A percentile compares a stretch with the other conserved stretches of the same genome.
Evolutionary conservation across 305 asterid genomes (phyloP).

Genomic region (Rubia peregrina): DNA sequence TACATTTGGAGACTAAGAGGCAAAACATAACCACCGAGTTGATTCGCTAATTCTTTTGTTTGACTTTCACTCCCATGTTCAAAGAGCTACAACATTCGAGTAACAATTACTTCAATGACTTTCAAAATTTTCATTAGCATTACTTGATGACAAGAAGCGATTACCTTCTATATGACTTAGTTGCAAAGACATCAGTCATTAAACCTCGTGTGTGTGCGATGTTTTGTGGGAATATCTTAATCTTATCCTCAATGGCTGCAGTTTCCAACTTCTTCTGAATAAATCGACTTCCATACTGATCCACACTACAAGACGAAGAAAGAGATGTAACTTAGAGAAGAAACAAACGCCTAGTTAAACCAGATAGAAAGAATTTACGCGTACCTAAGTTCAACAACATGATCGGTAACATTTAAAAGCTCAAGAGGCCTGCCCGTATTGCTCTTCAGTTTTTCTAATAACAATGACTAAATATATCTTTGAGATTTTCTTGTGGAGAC

Average conservation of each 20-base stretch:
- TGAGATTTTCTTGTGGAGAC: no score
- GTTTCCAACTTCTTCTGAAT: no score
- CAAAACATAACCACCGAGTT: conserved; percentile 69
- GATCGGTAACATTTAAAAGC: conserved; percentile 47
- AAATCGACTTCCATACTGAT: no score
- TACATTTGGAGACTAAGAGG: conserved; percentile 85
- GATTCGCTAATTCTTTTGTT: conserved; percentile 60
- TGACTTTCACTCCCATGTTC: conserved; percentile 81
- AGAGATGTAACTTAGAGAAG: conserved; percentile 6
- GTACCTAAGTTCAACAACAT: conserved; percentile 37
- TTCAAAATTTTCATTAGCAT: conserved; percentile 8
- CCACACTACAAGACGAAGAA: no score
- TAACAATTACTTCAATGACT: conserved; percentile 7
- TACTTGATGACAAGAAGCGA: background rate
- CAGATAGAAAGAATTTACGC: conserved; percentile 14
- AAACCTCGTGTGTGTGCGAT: conserved; percentile 60
- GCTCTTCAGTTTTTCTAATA: conserved; percentile 58
- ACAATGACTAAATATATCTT: background rate
- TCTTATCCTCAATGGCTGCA: conserved; percentile 64
- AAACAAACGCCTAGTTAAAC: conserved; percentile 12
- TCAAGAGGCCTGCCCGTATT: conserved; percentile 52
- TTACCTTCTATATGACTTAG: conserved; percentile 84
- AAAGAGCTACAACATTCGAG: conserved; percentile 47
- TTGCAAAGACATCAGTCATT: conserved; percentile 81
- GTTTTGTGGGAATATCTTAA: conserved; percentile 50